Evolutionary conservation across 192 early-diverging fungal genomes (phyloP), one percentile per base, ranked within the genome.

Genomic region (Linderina pennispora): DNA sequence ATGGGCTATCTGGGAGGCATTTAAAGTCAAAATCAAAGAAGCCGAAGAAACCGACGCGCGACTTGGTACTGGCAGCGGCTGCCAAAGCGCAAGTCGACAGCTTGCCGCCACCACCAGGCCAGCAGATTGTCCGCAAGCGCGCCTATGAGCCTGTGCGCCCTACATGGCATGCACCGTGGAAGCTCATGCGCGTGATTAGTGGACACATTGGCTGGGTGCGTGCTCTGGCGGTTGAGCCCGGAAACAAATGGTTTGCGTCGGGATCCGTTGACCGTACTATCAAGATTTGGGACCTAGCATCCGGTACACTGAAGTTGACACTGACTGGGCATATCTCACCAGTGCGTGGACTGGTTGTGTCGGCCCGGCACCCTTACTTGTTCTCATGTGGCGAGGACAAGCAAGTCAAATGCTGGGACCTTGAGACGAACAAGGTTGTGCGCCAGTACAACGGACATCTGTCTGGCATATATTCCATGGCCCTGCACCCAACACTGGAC

Each of bases 281-380:
- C 62, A 99, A 99, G 84, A 95, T 99, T 58, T 97, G 97, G 97
- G 97, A 99, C 70, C 63, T 99, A 59, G 97, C 97, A 3, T 96
- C 94, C 0, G 97, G 97, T 16, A 91, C 87, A 1, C 74, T 99
- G 36, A 93, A 90, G 57, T 75, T 99, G 28, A 89, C 97, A 16
- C 72, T 99, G 25, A 99, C 97, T 4, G 94, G 94, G 14, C 97
- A 99, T 64, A 93, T 99, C 53, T 86, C 91, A 18, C 81, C 89
- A 10, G 92, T 99, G 3, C 87, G 94, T 26, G 94, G 94, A 4
- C 75, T 99, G 25, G 92, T 88, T 1, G 88, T 99, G 0, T 98
- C 94, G 7, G 64, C 85, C 4, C 82, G 97, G 4, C 97, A 99
- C 49, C 97, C 97, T 8, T 99, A 99, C 51, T 56, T 99, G 36